Conservation (phyloP, 1,284 basidiomycete genomes). For the Cryptococcus sp. region DNA sequence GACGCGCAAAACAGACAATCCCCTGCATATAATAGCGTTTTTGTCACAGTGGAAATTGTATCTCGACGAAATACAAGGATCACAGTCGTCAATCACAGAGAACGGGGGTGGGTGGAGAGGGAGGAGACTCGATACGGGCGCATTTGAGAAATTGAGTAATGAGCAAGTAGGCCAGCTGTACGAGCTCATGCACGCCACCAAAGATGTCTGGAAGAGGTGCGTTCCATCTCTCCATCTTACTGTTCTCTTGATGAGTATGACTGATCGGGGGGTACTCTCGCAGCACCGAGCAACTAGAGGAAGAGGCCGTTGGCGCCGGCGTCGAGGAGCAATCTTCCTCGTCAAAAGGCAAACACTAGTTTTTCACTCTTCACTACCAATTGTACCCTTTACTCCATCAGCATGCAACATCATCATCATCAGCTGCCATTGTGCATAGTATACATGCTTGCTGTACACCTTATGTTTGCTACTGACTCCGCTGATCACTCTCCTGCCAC, state of each 20-base stretch:
- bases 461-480: too few relatives aligned
- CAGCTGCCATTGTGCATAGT: too few relatives aligned
- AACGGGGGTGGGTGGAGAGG: conserved; percentile 60
- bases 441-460: too few relatives aligned
- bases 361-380: too few relatives aligned
- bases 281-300: conserved; percentile 21
- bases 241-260: not conserved
- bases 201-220: conserved; percentile 73
- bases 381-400: too few relatives aligned
- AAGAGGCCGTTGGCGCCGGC: conserved; percentile 19
- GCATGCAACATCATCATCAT: too few relatives aligned
- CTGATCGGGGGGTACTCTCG: not conserved
- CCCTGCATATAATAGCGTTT: conserved; percentile 86
- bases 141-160: conserved; percentile 84
- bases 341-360: too few relatives aligned
- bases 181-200: conserved; percentile 86
- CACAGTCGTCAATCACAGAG: conserved; percentile 46
- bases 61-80: conserved; percentile 68
- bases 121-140: conserved; percentile 69
- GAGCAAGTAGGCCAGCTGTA: conserved; percentile 87
- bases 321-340: not conserved
- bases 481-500: too few relatives aligned
- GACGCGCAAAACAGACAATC: conserved; percentile 76
- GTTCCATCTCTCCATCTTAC: conserved; percentile 15
- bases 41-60: conserved; percentile 91